Evolutionary conservation across 1,284 basidiomycete genomes (phyloP), one percentile per base, ranked within the genome.

Genomic region (Moesziomyces globuligerus): DNA sequence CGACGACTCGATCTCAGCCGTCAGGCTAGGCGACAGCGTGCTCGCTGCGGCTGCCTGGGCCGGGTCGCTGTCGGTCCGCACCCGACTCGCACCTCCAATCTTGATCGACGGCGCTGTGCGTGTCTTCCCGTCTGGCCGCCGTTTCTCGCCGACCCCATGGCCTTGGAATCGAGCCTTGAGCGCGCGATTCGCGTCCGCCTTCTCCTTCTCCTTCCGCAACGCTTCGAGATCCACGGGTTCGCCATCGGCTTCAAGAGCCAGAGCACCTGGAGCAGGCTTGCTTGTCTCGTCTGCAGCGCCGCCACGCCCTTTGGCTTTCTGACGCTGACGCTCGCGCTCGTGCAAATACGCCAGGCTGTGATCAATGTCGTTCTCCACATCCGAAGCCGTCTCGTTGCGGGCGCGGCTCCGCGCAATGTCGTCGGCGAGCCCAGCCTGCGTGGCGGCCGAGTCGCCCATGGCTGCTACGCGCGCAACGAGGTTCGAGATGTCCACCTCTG

Each of bases 401-500:
- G 36, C 71, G 23, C 57, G 60, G 10, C 66, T 57, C 13, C 54
- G 54, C 2, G 72, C 60, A 23, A 62, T 51, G 15, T 53, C 37
- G 26, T 57, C 53, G 3, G 57, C 48, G 17, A 72, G 9, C 11
- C 72, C 65, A 3, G 66, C 69, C 39, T 72, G 66, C 1, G 69
- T 53, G 21, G 32, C 32, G 7, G 59, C 60, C 42, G 61, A 53
- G 20, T 70, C 53, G 15, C 72, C 78, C 3, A 78, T 41, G 2
- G 74, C 58, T 1, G 71, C 66, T 4, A 81, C 74, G 15, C 69
- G 56, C 15, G 61, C 76, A 7, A 75, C 48, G 6, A 81, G 66
- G 17, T 48, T 48, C 23, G 73, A 65, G 15, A 81, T 57, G 47
- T 81, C 79, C 10, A 81, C 72, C 46, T 81, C 80, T 10, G 79